Conservation (phyloP, 345 rosid species). For the Dovyalis caffra region DNA sequence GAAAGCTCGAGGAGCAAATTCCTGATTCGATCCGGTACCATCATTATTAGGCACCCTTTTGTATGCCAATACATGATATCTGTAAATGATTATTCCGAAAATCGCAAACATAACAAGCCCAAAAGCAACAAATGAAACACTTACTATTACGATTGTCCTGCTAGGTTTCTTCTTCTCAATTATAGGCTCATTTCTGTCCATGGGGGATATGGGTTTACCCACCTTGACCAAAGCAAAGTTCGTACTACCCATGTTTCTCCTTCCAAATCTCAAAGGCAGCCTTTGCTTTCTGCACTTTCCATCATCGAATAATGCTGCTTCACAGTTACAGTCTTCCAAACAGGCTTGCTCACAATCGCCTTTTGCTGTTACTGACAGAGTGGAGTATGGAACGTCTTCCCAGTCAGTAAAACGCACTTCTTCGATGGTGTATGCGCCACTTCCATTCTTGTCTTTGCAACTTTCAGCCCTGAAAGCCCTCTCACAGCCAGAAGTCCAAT, state of each 20-base stretch:
- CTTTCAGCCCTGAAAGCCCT: slow-evolving; percentile 12
- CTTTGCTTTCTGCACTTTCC: slow-evolving; percentile 20
- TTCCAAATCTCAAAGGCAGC: slow-evolving; percentile 33
- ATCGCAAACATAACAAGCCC: slow-evolving; percentile 3
- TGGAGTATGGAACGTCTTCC: slow-evolving; percentile 18
- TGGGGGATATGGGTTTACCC: neutral
- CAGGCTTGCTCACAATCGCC: slow-evolving; percentile 23
- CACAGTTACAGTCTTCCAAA: slow-evolving; percentile 28
- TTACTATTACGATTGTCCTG: neutral
- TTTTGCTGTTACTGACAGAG: neutral
- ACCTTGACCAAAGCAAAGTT: slow-evolving; percentile 23
- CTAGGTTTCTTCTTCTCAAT: neutral
- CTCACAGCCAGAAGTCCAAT: slow-evolving; percentile 23
- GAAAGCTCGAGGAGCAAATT: slow-evolving; percentile 16
- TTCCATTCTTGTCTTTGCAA: slow-evolving; percentile 5
- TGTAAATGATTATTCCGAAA: slow-evolving; percentile 4
- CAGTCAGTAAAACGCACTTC: neutral
- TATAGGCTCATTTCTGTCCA: neutral
- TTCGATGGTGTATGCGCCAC: slow-evolving; percentile 1
- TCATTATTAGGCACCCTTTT: neutral
- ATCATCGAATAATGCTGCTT: slow-evolving; percentile 19
- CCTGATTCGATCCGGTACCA: neutral
- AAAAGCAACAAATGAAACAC: neutral
- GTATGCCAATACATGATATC: slow-evolving; percentile 4
- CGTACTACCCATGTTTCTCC: neutral